Conservation (phyloP, 495 filamentous ascomycete species). For the Penicillium lagena region DNA sequence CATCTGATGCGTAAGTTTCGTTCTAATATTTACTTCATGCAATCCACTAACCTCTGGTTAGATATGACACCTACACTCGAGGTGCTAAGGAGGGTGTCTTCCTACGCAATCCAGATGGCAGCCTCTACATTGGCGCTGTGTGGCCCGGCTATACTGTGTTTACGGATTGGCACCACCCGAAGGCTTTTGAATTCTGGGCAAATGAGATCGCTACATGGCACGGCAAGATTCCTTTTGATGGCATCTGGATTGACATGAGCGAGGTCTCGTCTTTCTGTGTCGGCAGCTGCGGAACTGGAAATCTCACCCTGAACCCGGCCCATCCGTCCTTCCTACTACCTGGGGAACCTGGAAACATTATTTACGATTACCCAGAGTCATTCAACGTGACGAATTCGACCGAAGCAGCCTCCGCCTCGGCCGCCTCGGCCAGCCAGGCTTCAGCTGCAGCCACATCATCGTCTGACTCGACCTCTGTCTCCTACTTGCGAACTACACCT, state of each 20-base stretch:
- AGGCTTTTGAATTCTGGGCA: slow-evolving; percentile 63
- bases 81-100: slow-evolving; percentile 59
- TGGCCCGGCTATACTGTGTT: slow-evolving; percentile 65
- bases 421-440: slow-evolving; percentile 45
- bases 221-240: slow-evolving; percentile 51
- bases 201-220: slow-evolving; percentile 58
- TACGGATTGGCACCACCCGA: slow-evolving; percentile 53
- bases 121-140: slow-evolving; percentile 55
- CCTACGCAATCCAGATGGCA: slow-evolving; percentile 57
- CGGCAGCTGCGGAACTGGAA: slow-evolving; percentile 66
- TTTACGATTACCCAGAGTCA: slow-evolving; percentile 62
- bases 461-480: slow-evolving; percentile 29
- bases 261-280: slow-evolving; percentile 76
- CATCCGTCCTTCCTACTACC: slow-evolving; percentile 63
- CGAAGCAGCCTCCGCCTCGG: slow-evolving; percentile 56
- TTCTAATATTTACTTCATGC: background rate
- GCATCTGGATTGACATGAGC: slow-evolving; percentile 60
- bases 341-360: slow-evolving; percentile 55
- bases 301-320: slow-evolving; percentile 62
- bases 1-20: slow-evolving; percentile 52
- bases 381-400: slow-evolving; percentile 66
- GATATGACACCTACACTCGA: slow-evolving; percentile 60
- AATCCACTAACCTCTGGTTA: slow-evolving; percentile 7
- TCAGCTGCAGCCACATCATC: slow-evolving; percentile 32
- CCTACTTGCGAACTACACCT: slow-evolving; percentile 57